Percentiles rank a stretch among this genome's conserved stretches.
Evolutionary conservation across 805 yeast species (phyloP).

Genomic region (Ogataea salicorniae): DNA sequence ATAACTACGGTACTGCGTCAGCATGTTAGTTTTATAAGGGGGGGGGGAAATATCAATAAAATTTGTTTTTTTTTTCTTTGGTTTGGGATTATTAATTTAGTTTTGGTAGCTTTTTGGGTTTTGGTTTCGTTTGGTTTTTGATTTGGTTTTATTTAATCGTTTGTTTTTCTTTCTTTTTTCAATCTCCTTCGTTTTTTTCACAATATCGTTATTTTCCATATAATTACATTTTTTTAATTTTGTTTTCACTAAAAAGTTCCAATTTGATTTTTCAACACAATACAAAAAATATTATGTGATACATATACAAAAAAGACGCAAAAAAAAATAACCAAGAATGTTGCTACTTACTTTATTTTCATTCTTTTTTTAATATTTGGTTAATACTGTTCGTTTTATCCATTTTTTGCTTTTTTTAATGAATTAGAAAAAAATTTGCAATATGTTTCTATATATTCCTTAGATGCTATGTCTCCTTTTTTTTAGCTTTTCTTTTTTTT

Average conservation of each 20-base stretch:
- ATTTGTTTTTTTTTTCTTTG: neutral
- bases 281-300: no score
- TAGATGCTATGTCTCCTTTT: neutral
- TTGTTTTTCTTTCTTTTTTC: neutral
- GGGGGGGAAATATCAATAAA: neutral
- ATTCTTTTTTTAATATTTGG: no score
- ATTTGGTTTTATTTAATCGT: neutral
- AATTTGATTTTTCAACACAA: no score
- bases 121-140: neutral
- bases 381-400: no score
- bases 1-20: conserved; percentile 16
- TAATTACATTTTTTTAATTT: neutral
- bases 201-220: neutral
- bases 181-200: neutral
- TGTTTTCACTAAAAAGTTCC: no score
- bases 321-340: no score
- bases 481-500: neutral
- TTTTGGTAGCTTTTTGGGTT: neutral
- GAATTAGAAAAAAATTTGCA: neutral
- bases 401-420: neutral
- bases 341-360: no score
- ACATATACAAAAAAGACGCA: no score
- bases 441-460: neutral
- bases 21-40: conserved; percentile 12
- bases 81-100: neutral